Evolutionary conservation across 1,139 yeast species (phyloP).

Genomic region (Yamadazyma pseudoaaseri): DNA sequence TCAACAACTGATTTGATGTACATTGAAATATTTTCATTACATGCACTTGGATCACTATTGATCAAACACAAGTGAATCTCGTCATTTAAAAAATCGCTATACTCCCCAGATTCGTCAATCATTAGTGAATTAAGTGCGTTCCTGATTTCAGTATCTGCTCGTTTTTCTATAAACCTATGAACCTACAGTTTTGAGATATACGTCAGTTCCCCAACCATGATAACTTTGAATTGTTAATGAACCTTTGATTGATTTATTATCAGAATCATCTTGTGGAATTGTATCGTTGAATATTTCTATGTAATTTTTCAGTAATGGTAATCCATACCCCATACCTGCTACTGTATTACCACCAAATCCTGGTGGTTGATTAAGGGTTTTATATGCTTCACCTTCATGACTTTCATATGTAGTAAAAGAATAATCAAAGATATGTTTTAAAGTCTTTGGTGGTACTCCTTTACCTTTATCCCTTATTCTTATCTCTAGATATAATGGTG

Average conservation of each 20-base stretch:
- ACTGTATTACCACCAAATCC: conserved; percentile 70
- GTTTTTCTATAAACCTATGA: no score
- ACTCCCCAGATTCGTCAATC: not conserved
- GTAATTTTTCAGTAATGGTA: conserved; percentile 71
- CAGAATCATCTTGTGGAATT: conserved; percentile 13
- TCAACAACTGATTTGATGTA: conserved; percentile 38
- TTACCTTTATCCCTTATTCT: conserved; percentile 86
- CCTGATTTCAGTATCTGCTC: no score
- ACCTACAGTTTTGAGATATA: conserved; percentile 34
- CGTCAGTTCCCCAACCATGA: conserved; percentile 76
- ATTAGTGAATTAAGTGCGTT: no score
- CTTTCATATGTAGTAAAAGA: conserved; percentile 77
- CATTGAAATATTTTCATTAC: conserved; percentile 38
- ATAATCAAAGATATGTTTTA: conserved; percentile 74
- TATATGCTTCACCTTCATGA: conserved; percentile 55
- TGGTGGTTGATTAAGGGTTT: conserved; percentile 67
- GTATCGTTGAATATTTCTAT: conserved; percentile 46
- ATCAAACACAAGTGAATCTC: conserved; percentile 24
- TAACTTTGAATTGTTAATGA: conserved; percentile 75
- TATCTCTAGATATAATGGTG: conserved; percentile 49
- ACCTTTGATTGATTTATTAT: conserved; percentile 42
- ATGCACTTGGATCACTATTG: conserved; percentile 41
- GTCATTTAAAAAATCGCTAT: conserved; percentile 12
- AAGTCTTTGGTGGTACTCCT: conserved; percentile 71
- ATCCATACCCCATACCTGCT: conserved; percentile 96